phyloP scores from a whole-genome alignment of 805 yeast species.

The Lachancea mirantina region DNA sequence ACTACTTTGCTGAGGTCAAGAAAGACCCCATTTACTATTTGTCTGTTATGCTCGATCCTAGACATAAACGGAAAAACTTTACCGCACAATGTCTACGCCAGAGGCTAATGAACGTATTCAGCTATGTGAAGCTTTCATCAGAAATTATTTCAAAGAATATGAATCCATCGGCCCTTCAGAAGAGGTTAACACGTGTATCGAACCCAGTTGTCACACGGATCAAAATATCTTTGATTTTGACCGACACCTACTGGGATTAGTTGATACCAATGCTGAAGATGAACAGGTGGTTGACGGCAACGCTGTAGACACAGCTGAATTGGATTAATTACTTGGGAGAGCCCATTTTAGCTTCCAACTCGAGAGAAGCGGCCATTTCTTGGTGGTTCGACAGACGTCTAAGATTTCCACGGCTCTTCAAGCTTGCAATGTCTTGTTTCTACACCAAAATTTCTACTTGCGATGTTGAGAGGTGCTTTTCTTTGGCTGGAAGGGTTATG shows the following conservation, averaged over 20 bases:
- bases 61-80: constrained; percentile 2
- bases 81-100: too few relatives aligned
- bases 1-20: constrained; percentile 1
- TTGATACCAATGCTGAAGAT: not conserved
- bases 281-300: too few relatives aligned
- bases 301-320: too few relatives aligned
- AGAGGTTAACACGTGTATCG: not conserved
- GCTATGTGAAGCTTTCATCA: not conserved
- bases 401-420: constrained; percentile 1
- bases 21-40: constrained; percentile 3
- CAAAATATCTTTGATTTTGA: not conserved
- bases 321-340: not conserved
- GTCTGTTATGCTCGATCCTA: constrained; percentile 4
- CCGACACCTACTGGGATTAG: not conserved
- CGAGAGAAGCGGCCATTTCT: constrained; percentile 1
- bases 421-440: constrained; percentile 2
- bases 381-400: constrained; percentile 3
- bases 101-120: not conserved
- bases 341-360: not conserved
- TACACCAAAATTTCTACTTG: constrained; percentile 3
- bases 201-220: not conserved
- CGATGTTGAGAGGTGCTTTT: constrained; percentile 3
- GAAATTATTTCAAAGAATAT: constrained; percentile 1
- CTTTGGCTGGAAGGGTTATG: not conserved
- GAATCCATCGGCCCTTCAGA: too few relatives aligned